Conservation (phyloP, 495 filamentous ascomycete species). For the Daldinia vernicosa region DNA sequence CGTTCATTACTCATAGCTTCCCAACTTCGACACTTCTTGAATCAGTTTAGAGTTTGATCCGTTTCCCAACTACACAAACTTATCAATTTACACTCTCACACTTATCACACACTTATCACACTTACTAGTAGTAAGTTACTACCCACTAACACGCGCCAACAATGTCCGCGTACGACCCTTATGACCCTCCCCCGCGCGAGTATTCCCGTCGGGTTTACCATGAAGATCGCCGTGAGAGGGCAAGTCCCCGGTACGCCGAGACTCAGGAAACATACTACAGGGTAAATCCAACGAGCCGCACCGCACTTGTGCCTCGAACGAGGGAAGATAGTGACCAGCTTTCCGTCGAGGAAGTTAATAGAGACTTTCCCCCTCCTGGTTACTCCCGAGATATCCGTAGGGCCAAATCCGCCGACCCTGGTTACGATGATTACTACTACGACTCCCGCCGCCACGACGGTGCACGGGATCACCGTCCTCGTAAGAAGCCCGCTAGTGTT, state of each 20-base stretch:
- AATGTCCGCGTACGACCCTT: slow-evolving; percentile 61
- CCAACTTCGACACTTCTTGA: slow-evolving; percentile 15
- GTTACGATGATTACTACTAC: slow-evolving; percentile 56
- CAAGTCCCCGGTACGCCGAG: slow-evolving; percentile 58
- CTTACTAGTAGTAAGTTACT: background rate
- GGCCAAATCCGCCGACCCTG: slow-evolving; percentile 59
- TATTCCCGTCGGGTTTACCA: slow-evolving; percentile 55
- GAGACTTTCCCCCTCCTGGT: slow-evolving; percentile 71
- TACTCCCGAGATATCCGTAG: slow-evolving; percentile 63
- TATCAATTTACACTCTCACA: background rate
- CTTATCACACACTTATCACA: background rate
- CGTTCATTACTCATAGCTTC: slow-evolving; percentile 15
- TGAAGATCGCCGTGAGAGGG: slow-evolving; percentile 57
- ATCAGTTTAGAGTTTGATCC: slow-evolving; percentile 28
- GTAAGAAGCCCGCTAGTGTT: slow-evolving; percentile 47
- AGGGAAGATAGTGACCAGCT: slow-evolving; percentile 66
- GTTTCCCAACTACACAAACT: slow-evolving; percentile 7
- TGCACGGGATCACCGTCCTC: slow-evolving; percentile 54
- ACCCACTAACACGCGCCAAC: background rate
- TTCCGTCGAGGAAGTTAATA: slow-evolving; percentile 71
- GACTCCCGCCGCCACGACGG: slow-evolving; percentile 52
- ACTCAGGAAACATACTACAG: slow-evolving; percentile 60
- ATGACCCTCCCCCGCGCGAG: slow-evolving; percentile 55
- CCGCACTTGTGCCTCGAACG: slow-evolving; percentile 63
- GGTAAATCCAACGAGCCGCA: slow-evolving; percentile 48